A percentile compares a stretch with the other conserved stretches of the same genome.
Evolutionary conservation across 805 yeast genomes (phyloP).

Genomic region (Brettanomyces custersianus): DNA sequence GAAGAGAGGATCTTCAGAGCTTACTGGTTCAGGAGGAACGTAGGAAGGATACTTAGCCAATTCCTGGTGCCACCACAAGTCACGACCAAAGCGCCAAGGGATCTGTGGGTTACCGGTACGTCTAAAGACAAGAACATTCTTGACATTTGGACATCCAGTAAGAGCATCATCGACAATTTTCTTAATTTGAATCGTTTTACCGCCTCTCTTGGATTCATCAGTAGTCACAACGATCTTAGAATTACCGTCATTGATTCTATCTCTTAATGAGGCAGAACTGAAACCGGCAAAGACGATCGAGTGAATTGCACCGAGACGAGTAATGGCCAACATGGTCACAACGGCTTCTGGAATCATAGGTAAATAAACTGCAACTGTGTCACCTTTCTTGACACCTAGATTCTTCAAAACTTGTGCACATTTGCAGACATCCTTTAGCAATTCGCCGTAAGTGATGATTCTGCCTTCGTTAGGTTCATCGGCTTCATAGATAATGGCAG

Average conservation of each 20-base stretch:
- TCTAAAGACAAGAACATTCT: constrained; percentile 61
- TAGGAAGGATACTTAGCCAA: constrained; percentile 56
- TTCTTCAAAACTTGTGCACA: constrained; percentile 60
- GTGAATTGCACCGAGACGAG: constrained; percentile 76
- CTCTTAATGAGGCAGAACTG: constrained; percentile 61
- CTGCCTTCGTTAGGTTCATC: constrained; percentile 64
- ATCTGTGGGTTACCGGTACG: constrained; percentile 58
- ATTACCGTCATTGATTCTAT: constrained; percentile 63
- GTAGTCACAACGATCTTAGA: constrained; percentile 69
- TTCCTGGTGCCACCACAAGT: constrained; percentile 73
- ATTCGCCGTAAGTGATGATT: constrained; percentile 59
- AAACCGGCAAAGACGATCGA: constrained; percentile 85
- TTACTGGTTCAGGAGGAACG: constrained; percentile 65
- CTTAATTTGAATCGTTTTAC: constrained; percentile 71
- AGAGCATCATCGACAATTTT: constrained; percentile 78
- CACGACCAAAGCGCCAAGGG: constrained; percentile 47
- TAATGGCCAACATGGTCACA: constrained; percentile 66
- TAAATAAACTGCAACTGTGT: constrained; percentile 76
- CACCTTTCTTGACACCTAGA: constrained; percentile 71
- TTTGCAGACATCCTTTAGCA: constrained; percentile 59
- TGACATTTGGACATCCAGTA: constrained; percentile 53
- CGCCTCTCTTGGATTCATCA: constrained; percentile 80
- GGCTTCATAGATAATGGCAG: constrained; percentile 73
- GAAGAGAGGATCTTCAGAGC: constrained; percentile 76
- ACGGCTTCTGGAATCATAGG: constrained; percentile 84